Conservation (phyloP, 208 protist genomes). For the Leishmania tarentolae region DNA sequence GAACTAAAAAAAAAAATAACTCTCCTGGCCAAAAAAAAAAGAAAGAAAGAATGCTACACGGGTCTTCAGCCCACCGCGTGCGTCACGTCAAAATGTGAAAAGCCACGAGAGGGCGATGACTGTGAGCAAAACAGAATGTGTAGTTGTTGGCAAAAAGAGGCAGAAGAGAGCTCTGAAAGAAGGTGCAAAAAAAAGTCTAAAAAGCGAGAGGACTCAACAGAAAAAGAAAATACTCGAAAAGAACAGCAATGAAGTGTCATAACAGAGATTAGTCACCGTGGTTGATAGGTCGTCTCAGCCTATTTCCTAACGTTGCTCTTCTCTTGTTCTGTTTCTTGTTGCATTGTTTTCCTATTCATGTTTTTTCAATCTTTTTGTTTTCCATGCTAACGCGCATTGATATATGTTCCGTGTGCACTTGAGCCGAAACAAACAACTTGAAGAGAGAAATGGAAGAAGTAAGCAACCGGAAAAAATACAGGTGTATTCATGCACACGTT, state of each 20-base stretch:
- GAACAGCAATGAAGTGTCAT: not conserved
- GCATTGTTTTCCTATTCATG: conserved; percentile 10
- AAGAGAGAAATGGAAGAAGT: not conserved
- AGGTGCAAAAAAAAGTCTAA: no score
- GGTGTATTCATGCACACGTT: not conserved
- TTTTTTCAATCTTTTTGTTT: conserved; percentile 8
- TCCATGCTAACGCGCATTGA: not conserved
- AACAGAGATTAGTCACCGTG: not conserved
- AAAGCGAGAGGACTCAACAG: not conserved
- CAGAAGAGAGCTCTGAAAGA: not conserved
- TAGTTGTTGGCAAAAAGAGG: not conserved
- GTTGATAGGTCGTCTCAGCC: not conserved
- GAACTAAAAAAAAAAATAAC: not conserved
- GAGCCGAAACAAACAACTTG: not conserved
- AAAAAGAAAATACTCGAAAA: not conserved
- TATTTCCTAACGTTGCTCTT: not conserved
- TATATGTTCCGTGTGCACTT: not conserved
- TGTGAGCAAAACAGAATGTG: not conserved
- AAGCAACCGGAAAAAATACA: not conserved
- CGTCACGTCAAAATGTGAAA: not conserved
- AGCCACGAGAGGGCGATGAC: not conserved
- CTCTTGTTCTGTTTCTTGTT: conserved; percentile 6
- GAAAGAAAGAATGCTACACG: not conserved
- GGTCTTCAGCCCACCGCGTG: no score
- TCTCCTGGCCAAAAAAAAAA: not conserved